Conservation (phyloP, 2,329 filamentous ascomycete genomes). For the Talaromyces islandicus region DNA sequence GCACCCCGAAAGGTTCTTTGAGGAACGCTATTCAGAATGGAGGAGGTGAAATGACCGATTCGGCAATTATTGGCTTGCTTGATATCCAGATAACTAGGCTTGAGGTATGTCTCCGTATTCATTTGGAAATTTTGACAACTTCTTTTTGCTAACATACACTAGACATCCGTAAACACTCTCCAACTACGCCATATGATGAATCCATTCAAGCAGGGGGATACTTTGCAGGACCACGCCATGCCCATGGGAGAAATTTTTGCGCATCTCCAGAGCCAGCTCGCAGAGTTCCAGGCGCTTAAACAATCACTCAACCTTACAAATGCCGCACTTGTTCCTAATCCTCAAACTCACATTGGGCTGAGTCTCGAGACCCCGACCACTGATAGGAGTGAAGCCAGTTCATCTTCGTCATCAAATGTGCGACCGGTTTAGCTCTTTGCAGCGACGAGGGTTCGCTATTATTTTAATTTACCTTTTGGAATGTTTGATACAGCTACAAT, state of each 20-base stretch:
- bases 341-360: neutral
- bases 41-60: conserved; percentile 81
- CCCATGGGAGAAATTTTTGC: conserved; percentile 65
- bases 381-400: conserved; percentile 2
- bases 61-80: conserved; percentile 80
- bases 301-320: conserved; percentile 25
- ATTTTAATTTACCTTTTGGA: neutral
- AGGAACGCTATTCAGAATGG: conserved; percentile 66
- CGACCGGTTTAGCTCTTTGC: neutral
- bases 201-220: conserved; percentile 57
- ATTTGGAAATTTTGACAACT: neutral
- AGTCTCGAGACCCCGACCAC: conserved; percentile 1
- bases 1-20: conserved; percentile 75
- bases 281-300: conserved; percentile 36
- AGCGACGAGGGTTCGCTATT: neutral
- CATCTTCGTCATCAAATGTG: conserved; percentile 2
- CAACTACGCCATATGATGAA: conserved; percentile 71
- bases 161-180: conserved; percentile 79
- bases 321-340: neutral
- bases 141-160: conserved; percentile 1
- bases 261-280: conserved; percentile 35
- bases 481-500: neutral
- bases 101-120: conserved; percentile 60
- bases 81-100: conserved; percentile 94
- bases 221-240: conserved; percentile 66